Evolutionary conservation across 139 green algal genomes (phyloP).

Genomic region (Ostreobium quekettii): DNA sequence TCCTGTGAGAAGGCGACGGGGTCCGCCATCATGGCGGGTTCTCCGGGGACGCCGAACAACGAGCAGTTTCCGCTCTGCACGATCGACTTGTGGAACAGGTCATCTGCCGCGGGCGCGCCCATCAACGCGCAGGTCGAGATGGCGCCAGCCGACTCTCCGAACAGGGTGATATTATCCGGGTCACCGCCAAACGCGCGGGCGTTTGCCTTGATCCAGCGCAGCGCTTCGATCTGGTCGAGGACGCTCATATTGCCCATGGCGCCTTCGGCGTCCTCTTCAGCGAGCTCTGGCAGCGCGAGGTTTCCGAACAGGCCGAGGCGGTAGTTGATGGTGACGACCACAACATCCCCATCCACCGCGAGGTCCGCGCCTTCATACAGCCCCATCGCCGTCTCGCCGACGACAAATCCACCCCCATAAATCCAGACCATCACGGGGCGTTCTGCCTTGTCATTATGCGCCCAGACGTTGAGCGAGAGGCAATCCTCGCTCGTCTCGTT

Average conservation of each 20-base stretch:
- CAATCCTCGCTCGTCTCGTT: too few species aligned
- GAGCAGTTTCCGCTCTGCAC: too few species aligned
- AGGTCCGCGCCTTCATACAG: too few species aligned
- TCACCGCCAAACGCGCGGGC: slow-evolving; percentile 11
- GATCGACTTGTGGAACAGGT: too few species aligned
- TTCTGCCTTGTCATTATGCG: background rate
- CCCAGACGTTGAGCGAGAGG: slow-evolving; percentile 17
- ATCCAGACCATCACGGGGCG: slow-evolving; percentile 16
- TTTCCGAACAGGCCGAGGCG: slow-evolving; percentile 5
- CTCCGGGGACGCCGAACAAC: too few species aligned
- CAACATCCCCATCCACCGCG: too few species aligned
- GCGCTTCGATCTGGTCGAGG: slow-evolving; percentile 6
- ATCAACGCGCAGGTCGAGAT: too few species aligned
- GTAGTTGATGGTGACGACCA: slow-evolving; percentile 20
- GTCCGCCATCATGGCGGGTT: too few species aligned
- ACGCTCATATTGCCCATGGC: background rate
- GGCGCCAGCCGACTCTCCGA: slow-evolving; percentile 10
- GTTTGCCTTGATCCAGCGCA: slow-evolving; percentile 9
- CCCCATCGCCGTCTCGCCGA: background rate
- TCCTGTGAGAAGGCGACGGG: too few species aligned
- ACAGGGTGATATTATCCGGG: background rate
- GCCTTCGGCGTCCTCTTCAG: background rate
- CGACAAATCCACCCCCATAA: background rate
- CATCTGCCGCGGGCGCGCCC: too few species aligned
- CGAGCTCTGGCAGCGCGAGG: background rate